phyloP scores from a whole-genome alignment of 768 basidiomycete genomes.

The Phaeotremella fagi region DNA sequence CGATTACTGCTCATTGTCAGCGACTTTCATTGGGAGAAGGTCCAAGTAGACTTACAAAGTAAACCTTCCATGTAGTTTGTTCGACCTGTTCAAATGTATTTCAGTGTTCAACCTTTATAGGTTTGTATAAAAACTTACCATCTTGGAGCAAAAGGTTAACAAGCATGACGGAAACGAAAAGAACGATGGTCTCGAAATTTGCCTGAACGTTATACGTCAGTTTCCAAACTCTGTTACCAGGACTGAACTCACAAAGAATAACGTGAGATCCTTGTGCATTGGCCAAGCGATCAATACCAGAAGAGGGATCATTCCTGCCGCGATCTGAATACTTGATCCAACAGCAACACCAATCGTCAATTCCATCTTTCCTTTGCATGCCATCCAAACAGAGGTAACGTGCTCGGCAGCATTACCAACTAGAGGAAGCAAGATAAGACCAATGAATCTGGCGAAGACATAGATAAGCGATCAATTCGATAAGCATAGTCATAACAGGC shows the following conservation, averaged over 20 bases:
- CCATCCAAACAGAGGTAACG: constrained; percentile 75
- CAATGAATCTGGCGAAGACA: constrained; percentile 65
- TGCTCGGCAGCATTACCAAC: constrained; percentile 73
- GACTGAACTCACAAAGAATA: constrained; percentile 74
- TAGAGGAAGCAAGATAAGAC: constrained; percentile 78
- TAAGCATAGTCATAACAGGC: not conserved
- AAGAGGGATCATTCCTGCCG: constrained; percentile 77
- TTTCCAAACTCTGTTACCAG: no score
- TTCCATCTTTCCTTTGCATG: constrained; percentile 64
- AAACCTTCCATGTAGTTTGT: constrained; percentile 91
- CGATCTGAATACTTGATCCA: constrained; percentile 55
- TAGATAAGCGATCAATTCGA: no score
- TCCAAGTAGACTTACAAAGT: constrained; percentile 53
- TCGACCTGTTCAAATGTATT: constrained; percentile 62
- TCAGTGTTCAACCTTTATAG: not conserved
- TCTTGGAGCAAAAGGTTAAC: constrained; percentile 69
- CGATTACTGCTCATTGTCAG: constrained; percentile 48
- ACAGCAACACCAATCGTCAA: constrained; percentile 60
- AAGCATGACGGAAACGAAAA: constrained; percentile 83
- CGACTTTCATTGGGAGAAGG: no score
- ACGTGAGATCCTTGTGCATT: constrained; percentile 53
- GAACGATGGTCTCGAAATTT: constrained; percentile 62
- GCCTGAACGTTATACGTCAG: constrained; percentile 16
- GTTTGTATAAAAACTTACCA: constrained; percentile 26
- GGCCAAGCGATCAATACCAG: constrained; percentile 87